Conservation (phyloP, 257 asterid species). For the Nicotiana knightiana region DNA sequence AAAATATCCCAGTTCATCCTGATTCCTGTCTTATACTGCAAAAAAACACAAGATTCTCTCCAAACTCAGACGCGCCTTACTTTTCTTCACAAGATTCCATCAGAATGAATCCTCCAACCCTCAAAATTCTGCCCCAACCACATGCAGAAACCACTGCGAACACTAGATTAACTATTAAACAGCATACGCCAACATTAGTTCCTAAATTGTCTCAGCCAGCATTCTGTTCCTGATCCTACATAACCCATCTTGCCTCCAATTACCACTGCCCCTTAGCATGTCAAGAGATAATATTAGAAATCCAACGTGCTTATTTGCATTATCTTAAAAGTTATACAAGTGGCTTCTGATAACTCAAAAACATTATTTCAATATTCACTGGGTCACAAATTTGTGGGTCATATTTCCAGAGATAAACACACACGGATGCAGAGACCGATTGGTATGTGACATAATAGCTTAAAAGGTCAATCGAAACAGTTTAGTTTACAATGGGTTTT, state of each 20-base stretch:
- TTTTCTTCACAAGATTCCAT: neutral
- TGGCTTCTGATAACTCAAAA: neutral
- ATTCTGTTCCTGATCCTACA: neutral
- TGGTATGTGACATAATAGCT: neutral
- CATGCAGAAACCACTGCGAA: neutral
- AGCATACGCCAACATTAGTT: neutral
- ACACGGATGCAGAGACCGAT: neutral
- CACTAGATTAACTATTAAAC: neutral
- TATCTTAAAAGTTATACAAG: neutral
- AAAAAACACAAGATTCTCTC: neutral
- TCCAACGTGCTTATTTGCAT: neutral
- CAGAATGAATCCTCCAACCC: neutral
- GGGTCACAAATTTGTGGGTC: neutral
- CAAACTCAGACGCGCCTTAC: neutral
- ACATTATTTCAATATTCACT: neutral
- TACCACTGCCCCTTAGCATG: neutral
- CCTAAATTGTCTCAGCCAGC: neutral
- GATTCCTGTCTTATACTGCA: neutral
- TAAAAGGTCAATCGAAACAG: neutral
- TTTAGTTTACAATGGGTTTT: neutral
- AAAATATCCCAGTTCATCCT: neutral
- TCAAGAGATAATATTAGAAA: neutral
- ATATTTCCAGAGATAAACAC: neutral
- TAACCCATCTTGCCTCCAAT: neutral
- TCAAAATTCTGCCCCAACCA: constrained; percentile 1